Evolutionary conservation across 306 rosid genomes (phyloP).

Genomic region (Quercus rubra): DNA sequence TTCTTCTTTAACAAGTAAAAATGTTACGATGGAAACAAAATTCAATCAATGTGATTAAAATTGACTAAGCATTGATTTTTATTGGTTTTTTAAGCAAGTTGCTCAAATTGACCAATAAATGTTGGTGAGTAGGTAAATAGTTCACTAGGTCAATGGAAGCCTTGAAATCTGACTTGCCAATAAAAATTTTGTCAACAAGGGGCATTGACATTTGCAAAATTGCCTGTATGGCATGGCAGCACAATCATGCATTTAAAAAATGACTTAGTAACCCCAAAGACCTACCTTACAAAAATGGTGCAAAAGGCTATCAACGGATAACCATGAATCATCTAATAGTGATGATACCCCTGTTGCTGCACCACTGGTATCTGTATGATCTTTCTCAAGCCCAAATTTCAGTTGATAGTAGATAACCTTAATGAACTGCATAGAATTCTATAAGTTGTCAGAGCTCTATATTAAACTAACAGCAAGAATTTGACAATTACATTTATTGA

Average conservation of each 20-base stretch:
- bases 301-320: slow-evolving; percentile 63
- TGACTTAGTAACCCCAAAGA: neutral
- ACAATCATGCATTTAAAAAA: neutral
- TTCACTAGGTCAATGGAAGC: neutral
- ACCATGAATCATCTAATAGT: slow-evolving; percentile 75
- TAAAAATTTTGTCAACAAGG: neutral
- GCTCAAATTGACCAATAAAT: neutral
- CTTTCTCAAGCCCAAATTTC: no score
- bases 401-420: no score
- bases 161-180: neutral
- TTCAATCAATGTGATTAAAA: slow-evolving; percentile 1
- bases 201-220: neutral
- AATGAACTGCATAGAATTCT: no score
- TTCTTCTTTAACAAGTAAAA: neutral
- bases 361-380: slow-evolving; percentile 1
- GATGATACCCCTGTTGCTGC: slow-evolving; percentile 32
- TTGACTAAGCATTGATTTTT: neutral
- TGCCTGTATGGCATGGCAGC: neutral
- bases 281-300: slow-evolving; percentile 70
- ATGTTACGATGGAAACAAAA: neutral
- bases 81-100: neutral
- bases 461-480: no score
- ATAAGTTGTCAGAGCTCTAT: no score
- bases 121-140: neutral
- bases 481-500: no score